phyloP scores from a whole-genome alignment of 2,329 filamentous ascomycete genomes.

The Lachnellula suecica region DNA sequence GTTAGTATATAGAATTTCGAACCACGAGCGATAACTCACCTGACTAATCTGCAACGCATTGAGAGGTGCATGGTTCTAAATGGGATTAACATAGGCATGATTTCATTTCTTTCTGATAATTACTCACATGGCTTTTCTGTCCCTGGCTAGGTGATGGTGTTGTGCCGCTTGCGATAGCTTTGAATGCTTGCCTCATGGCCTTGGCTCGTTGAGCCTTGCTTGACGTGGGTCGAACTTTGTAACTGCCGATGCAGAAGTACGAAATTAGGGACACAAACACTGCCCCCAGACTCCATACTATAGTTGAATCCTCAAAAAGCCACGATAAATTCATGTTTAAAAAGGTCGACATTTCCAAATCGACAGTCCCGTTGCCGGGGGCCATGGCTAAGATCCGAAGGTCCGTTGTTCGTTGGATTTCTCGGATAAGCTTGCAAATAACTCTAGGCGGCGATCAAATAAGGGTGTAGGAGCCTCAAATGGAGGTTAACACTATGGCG shows the following conservation, averaged over 20 bases:
- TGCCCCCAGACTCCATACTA: not conserved
- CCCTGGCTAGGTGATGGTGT: conserved; percentile 6
- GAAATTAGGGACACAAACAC: conserved; percentile 1
- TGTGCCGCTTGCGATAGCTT: conserved; percentile 5
- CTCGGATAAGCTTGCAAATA: no score
- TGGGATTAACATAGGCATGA: not conserved
- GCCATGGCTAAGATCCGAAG: no score
- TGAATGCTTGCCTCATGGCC: conserved; percentile 17
- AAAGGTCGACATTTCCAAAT: not conserved
- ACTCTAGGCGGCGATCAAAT: no score
- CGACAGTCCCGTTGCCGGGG: not conserved
- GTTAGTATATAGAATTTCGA: not conserved
- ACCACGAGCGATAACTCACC: conserved; percentile 18
- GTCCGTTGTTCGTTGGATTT: no score
- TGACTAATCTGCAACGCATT: conserved; percentile 23
- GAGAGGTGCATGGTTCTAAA: conserved; percentile 1
- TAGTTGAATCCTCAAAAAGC: not conserved
- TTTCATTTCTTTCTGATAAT: not conserved
- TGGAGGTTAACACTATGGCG: no score
- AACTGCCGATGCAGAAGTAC: conserved; percentile 7
- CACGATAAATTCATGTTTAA: not conserved
- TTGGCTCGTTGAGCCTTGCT: conserved; percentile 18
- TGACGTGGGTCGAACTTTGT: conserved; percentile 6
- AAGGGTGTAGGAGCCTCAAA: no score
- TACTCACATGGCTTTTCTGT: not conserved